Evolutionary conservation across 1,139 yeast species (phyloP).

Genomic region (Pichia sp.): DNA sequence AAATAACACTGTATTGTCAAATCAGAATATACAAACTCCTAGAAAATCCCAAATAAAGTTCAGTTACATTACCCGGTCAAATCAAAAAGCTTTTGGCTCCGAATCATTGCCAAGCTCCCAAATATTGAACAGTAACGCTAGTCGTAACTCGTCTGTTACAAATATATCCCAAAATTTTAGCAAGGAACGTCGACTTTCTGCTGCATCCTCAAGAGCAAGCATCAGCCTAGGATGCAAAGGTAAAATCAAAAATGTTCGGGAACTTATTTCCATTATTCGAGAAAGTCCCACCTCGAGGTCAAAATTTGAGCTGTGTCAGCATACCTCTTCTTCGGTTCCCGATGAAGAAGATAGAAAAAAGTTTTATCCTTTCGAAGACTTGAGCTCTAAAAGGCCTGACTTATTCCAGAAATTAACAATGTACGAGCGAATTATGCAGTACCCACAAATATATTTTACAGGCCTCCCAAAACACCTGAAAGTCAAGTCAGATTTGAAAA

Average conservation of each 20-base stretch:
- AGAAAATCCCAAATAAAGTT: not conserved
- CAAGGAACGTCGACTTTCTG: too few relatives aligned
- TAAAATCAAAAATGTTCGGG: too few relatives aligned
- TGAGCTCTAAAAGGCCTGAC: conserved; percentile 22
- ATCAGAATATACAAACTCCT: not conserved
- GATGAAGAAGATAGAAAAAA: not conserved
- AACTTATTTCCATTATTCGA: not conserved
- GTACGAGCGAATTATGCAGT: conserved; percentile 47
- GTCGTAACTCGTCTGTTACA: too few relatives aligned
- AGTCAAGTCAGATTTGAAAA: conserved; percentile 41
- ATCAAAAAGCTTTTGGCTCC: not conserved
- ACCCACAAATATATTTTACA: conserved; percentile 41
- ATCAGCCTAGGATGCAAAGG: too few relatives aligned
- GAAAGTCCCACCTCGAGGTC: not conserved
- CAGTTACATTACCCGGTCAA: not conserved
- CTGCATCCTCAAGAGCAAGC: too few relatives aligned
- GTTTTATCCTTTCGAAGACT: conserved; percentile 13
- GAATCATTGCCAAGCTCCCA: not conserved
- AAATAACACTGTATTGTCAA: not conserved
- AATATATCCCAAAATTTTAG: too few relatives aligned
- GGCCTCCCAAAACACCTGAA: conserved; percentile 23
- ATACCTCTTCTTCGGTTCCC: not conserved
- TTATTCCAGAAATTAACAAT: conserved; percentile 35
- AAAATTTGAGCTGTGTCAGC: not conserved
- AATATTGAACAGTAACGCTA: not conserved